These are phyloP conservation scores for Garcileccinum viscosum DNA, from an alignment of 1,284 basidiomycete species.

Conservation along the genomic window DNA sequence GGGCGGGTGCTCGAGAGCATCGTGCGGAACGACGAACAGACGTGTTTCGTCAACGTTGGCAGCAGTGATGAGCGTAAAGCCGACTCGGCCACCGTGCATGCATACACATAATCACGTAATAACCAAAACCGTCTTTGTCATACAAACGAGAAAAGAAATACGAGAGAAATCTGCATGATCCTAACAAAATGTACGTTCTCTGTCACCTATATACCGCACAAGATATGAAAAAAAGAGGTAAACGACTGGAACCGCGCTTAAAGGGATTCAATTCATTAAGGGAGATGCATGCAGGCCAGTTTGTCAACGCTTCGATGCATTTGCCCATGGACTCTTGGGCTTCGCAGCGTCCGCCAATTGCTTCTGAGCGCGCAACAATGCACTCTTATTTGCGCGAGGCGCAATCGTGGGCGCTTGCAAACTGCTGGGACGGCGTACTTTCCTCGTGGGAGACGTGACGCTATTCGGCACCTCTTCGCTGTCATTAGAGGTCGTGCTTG, in stretches of 20 bases:
- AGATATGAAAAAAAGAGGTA: conserved; percentile 6
- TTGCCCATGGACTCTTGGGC: conserved; percentile 41
- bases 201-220: conserved; percentile 27
- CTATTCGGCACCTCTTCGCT: conserved; percentile 24
- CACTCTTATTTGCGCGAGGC: conserved; percentile 76
- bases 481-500: conserved; percentile 27
- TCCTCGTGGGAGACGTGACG: conserved; percentile 29
- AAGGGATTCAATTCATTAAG: background rate
- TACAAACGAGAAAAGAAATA: conserved; percentile 4
- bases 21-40: conserved; percentile 23
- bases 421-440: conserved; percentile 57
- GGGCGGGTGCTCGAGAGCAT: conserved; percentile 32
- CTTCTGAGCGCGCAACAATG: conserved; percentile 73
- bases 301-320: conserved; percentile 35
- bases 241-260: conserved; percentile 26
- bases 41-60: conserved; percentile 14
- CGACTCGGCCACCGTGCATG: background rate
- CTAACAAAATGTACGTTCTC: conserved; percentile 1
- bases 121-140: conserved; percentile 5
- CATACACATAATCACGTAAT: conserved; percentile 20
- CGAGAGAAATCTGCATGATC: conserved; percentile 20
- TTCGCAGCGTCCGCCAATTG: conserved; percentile 34
- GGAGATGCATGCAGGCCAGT: conserved; percentile 11
- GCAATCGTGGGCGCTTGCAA: conserved; percentile 61
- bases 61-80: background rate